Base-by-base conservation (phyloP, 768 basidiomycete species). In the Ramaria rubella region DNA sequence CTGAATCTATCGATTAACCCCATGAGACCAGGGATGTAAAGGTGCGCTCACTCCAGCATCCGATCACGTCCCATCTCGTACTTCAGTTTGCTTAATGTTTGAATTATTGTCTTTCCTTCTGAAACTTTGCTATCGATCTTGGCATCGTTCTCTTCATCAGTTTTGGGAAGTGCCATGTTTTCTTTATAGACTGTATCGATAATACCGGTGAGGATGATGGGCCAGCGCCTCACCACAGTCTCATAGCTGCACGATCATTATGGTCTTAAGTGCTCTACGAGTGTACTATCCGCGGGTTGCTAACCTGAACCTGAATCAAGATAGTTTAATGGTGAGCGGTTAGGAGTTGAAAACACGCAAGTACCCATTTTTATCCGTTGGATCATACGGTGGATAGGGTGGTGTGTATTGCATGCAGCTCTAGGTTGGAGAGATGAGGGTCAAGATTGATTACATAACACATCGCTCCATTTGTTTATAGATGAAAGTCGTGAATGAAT, bases 1-100 rank as follows among this genome's bases (percentile, higher is more conserved):
- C 92, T 94, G 40, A 29, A 46, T n/a, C 27, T 15, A 50, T 40
- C 49, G 57, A 45, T 49, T 15, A 38, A 36, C 23, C 42, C 17
- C 8, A 49, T 44, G 48, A 38, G 9, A 15, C 27, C 38, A 34
- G 34, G 29, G 15, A 45, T 12, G 38, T 17, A 40, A 63, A 43
- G 33, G 17, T 29, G 29, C 65, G 67, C 68, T 58, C 64, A 91
- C 90, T 82, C 77, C 56, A 93, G 67, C 24, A 73, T 65, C 51
- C 79, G 80, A 69, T 95, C 86, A 60, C 87, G 76, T 0, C 81
- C 85, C 88, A 96, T 94, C 64, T 86, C 82, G 70, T 93, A 90
- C 72, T 95, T 97, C 59, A 97, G 71, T 66, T 80, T 80, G 63
- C 85, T 82, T 49, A 89, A 74, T 64, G 80, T 76, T 57, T 81